Evolutionary conservation across 345 rosid genomes (phyloP).

Genomic region (Carallia pectinifolia): DNA sequence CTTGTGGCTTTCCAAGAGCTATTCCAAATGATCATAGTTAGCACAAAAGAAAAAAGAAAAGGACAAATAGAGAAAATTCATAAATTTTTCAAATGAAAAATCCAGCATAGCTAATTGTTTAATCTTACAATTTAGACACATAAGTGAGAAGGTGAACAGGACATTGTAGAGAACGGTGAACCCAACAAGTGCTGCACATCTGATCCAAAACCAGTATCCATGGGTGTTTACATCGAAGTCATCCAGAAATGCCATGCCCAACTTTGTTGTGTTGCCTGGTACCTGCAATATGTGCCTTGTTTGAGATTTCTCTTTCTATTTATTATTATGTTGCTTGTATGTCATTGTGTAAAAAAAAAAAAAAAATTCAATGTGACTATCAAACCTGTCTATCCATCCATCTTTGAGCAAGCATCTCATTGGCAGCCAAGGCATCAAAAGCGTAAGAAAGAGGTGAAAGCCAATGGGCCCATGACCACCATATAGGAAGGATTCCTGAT

Average conservation of each 20-base stretch:
- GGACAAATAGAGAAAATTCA: no score
- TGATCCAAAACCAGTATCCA: conserved; percentile 85
- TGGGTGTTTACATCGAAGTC: conserved; percentile 46
- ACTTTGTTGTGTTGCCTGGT: conserved; percentile 41
- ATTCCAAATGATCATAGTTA: conserved; percentile 4
- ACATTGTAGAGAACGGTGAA: conserved; percentile 69
- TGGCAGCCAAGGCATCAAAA: conserved; percentile 7
- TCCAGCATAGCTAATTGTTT: no score
- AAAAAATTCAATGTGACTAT: no score
- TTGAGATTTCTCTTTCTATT: no score
- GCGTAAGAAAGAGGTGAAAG: conserved; percentile 17
- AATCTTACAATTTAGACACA: conserved; percentile 62
- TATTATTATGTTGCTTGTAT: no score
- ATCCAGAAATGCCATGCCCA: conserved; percentile 61
- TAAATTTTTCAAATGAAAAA: no score
- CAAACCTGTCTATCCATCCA: conserved; percentile 24
- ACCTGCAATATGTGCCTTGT: conserved; percentile 37
- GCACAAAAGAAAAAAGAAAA: neutral
- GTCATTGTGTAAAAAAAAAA: no score
- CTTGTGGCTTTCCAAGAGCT: conserved; percentile 76
- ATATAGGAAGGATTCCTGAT: conserved; percentile 8
- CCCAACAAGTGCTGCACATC: conserved; percentile 56
- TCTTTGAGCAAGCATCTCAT: conserved; percentile 15
- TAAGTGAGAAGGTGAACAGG: conserved; percentile 68
- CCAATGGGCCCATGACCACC: conserved; percentile 25